Evolutionary conservation across 768 basidiomycete genomes (phyloP).

Genomic region (Hygrophorus russula): DNA sequence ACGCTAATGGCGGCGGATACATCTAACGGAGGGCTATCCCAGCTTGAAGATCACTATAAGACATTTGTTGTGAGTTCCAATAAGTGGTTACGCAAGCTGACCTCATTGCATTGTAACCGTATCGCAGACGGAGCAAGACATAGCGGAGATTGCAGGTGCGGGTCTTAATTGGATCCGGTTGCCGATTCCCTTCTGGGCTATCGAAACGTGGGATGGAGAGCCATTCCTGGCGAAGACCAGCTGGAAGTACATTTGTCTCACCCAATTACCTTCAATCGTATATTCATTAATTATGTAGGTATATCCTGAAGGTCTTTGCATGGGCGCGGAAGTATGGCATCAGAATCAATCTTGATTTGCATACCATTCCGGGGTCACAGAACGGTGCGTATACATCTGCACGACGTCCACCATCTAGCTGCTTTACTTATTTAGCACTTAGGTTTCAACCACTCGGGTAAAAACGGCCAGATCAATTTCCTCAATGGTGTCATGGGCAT

Average conservation of each 20-base stretch:
- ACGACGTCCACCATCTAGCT: neutral
- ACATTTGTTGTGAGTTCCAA: constrained; percentile 63
- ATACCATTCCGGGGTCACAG: constrained; percentile 70
- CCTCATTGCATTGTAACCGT: constrained; percentile 1
- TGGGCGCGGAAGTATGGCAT: constrained; percentile 98
- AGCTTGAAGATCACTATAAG: constrained; percentile 70
- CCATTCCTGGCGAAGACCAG: constrained; percentile 72
- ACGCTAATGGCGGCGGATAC: constrained; percentile 49
- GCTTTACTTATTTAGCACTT: neutral
- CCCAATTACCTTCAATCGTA: neutral
- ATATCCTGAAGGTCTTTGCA: constrained; percentile 44
- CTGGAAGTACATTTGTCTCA: constrained; percentile 52
- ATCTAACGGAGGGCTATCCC: constrained; percentile 43
- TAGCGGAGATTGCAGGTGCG: constrained; percentile 85
- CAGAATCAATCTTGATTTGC: constrained; percentile 85
- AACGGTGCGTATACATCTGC: constrained; percentile 75
- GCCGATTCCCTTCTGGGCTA: constrained; percentile 86
- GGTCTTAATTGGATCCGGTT: constrained; percentile 93
- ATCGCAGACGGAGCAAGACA: constrained; percentile 81
- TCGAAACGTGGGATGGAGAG: constrained; percentile 69
- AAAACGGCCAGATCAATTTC: constrained; percentile 65
- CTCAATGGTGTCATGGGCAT: constrained; percentile 85
- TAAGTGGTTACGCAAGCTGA: neutral
- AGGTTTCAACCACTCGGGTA: constrained; percentile 71
- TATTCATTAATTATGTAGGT: constrained; percentile 24